These are phyloP conservation scores for Auricularia sp. DNA, from an alignment of 768 basidiomycete genomes.

Conservation along the genomic window DNA sequence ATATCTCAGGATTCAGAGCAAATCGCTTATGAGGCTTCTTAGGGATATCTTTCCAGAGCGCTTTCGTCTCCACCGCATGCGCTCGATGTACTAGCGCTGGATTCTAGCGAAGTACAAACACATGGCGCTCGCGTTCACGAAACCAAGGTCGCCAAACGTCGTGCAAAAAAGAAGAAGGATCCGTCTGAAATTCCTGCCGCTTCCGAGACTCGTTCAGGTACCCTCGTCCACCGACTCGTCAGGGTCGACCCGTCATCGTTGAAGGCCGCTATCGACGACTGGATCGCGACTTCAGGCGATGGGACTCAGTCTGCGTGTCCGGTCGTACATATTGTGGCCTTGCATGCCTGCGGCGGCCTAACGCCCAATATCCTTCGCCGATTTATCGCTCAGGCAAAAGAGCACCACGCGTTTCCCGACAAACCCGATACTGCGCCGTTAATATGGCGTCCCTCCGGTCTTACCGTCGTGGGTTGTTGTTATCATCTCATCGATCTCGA, in stretches of 20 bases:
- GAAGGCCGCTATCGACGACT: slow-evolving; percentile 35
- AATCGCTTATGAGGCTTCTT: slow-evolving; percentile 1
- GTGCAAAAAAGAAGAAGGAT: slow-evolving; percentile 18
- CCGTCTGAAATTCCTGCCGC: not conserved
- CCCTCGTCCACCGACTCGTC: slow-evolving; percentile 46
- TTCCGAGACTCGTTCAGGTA: slow-evolving; percentile 12
- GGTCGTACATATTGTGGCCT: slow-evolving; percentile 47
- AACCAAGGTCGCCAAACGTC: slow-evolving; percentile 16
- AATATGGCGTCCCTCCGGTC: slow-evolving; percentile 24
- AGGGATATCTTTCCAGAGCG: slow-evolving; percentile 57
- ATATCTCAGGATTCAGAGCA: not conserved
- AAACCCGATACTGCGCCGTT: not conserved
- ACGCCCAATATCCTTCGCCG: slow-evolving; percentile 56
- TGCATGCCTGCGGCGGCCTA: slow-evolving; percentile 70
- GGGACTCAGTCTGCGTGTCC: slow-evolving; percentile 1
- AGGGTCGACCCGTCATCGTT: slow-evolving; percentile 43
- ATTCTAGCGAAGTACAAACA: slow-evolving; percentile 49
- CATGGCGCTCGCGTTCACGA: slow-evolving; percentile 31
- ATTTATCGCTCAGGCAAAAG: slow-evolving; percentile 21
- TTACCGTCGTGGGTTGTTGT: slow-evolving; percentile 66
- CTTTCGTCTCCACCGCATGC: slow-evolving; percentile 21
- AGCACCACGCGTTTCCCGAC: too few relatives aligned
- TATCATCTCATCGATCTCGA: slow-evolving; percentile 56
- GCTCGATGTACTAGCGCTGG: slow-evolving; percentile 53
- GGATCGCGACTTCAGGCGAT: slow-evolving; percentile 27